Evolutionary conservation across 2,329 filamentous ascomycete species (phyloP).

Genomic region (Xylaria multiplex): DNA sequence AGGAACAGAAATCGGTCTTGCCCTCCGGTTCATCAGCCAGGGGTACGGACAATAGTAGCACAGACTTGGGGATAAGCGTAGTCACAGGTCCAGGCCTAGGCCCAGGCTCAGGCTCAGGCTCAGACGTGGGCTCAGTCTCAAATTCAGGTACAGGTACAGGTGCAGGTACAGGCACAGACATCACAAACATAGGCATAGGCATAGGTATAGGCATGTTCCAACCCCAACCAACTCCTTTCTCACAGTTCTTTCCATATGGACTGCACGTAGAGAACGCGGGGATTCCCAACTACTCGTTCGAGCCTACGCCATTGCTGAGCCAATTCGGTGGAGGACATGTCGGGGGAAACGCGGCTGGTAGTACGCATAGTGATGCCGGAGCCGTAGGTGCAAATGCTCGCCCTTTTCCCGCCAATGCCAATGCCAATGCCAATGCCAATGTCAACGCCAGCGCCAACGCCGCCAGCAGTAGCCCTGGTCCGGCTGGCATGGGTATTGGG

Average conservation of each 20-base stretch:
- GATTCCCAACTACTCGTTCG: constrained; percentile 46
- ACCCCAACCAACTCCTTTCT: constrained; percentile 62
- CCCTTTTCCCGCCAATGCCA: constrained; percentile 41
- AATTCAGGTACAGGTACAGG: constrained; percentile 7
- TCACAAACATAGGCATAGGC: constrained; percentile 9
- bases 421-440: constrained; percentile 24
- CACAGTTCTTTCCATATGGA: constrained; percentile 56
- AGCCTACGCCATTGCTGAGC: constrained; percentile 44
- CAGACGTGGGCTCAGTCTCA: constrained; percentile 8
- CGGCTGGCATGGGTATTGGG: constrained; percentile 28
- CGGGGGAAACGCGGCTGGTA: constrained; percentile 33
- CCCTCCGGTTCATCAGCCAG: constrained; percentile 31
- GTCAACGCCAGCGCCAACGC: constrained; percentile 30
- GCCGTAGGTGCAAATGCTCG: constrained; percentile 37
- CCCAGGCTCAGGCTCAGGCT: constrained; percentile 8
- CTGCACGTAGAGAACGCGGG: constrained; percentile 48
- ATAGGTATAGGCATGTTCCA: constrained; percentile 59
- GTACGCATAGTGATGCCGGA: constrained; percentile 23
- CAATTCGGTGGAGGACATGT: constrained; percentile 44
- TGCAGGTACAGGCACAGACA: constrained; percentile 5
- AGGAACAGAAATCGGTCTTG: constrained; percentile 29
- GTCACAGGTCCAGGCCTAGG: constrained; percentile 6
- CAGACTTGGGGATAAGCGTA: constrained; percentile 13
- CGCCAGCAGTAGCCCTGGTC: constrained; percentile 42
- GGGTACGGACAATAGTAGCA: constrained; percentile 18